These are phyloP conservation scores for Epichloe hybrida DNA, from an alignment of 2,329 filamentous ascomycete genomes.

Conservation along the genomic window DNA sequence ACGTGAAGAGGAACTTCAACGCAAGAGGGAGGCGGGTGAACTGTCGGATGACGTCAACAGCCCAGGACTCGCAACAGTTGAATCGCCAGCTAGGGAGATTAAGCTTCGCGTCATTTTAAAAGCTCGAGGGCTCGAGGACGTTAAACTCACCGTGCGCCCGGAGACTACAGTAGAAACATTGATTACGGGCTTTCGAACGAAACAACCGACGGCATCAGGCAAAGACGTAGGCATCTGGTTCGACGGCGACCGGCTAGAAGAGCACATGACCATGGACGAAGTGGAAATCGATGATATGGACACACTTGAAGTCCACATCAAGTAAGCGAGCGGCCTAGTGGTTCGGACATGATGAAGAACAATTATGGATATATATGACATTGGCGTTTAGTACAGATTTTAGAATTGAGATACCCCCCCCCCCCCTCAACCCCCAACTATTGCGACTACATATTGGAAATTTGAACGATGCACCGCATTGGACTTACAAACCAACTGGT, in stretches of 20 bases:
- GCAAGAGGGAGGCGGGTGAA: slow-evolving; percentile 28
- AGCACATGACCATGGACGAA: slow-evolving; percentile 45
- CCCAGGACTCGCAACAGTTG: slow-evolving; percentile 10
- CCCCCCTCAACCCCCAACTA: background rate
- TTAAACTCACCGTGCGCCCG: slow-evolving; percentile 36
- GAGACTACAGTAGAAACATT: slow-evolving; percentile 50
- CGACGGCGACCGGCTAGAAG: slow-evolving; percentile 60
- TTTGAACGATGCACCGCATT: too few relatives aligned
- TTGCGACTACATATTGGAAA: background rate
- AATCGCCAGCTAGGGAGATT: slow-evolving; percentile 13
- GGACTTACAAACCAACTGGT: too few relatives aligned
- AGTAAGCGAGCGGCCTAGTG: background rate
- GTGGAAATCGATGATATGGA: slow-evolving; percentile 65
- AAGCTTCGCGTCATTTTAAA: slow-evolving; percentile 41
- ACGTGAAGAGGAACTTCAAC: slow-evolving; percentile 33
- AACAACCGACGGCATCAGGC: slow-evolving; percentile 35
- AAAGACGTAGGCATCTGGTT: slow-evolving; percentile 51
- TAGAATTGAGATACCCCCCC: background rate
- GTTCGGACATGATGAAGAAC: background rate
- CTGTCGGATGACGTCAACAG: slow-evolving; percentile 19
- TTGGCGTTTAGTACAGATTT: background rate
- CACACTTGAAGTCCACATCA: slow-evolving; percentile 57
- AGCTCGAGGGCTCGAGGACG: slow-evolving; percentile 34
- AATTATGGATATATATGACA: background rate
- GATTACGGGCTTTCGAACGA: slow-evolving; percentile 44